phyloP scores from a whole-genome alignment of 805 yeast genomes.

The Candida silvicultrix region DNA sequence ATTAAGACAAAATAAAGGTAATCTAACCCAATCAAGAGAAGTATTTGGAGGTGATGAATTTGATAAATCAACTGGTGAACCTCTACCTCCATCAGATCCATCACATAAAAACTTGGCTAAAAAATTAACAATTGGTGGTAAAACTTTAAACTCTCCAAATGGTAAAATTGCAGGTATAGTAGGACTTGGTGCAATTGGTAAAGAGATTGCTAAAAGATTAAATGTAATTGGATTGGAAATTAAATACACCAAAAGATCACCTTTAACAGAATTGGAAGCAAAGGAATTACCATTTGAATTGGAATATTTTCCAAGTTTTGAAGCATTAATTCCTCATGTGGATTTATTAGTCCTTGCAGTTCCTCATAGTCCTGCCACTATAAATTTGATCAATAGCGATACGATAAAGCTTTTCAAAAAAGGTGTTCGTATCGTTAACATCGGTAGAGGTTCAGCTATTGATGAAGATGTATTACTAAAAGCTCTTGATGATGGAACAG shows the following conservation, averaged over 20 bases:
- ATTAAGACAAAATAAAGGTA: slow-evolving; percentile 30
- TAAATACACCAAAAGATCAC: slow-evolving; percentile 52
- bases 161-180: slow-evolving; percentile 56
- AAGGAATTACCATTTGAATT: slow-evolving; percentile 40
- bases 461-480: slow-evolving; percentile 59
- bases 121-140: slow-evolving; percentile 40
- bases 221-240: slow-evolving; percentile 57
- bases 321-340: slow-evolving; percentile 31
- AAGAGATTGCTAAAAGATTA: slow-evolving; percentile 52
- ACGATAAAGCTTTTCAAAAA: slow-evolving; percentile 40
- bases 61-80: slow-evolving; percentile 26
- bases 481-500: slow-evolving; percentile 53
- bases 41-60: slow-evolving; percentile 27
- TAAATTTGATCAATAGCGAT: slow-evolving; percentile 43
- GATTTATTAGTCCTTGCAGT: slow-evolving; percentile 62
- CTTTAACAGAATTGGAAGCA: slow-evolving; percentile 27
- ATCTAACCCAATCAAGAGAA: slow-evolving; percentile 42
- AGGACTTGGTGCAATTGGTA: slow-evolving; percentile 76
- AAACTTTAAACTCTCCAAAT: slow-evolving; percentile 42
- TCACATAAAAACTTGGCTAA: slow-evolving; percentile 32
- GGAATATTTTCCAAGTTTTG: slow-evolving; percentile 38
- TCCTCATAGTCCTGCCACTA: slow-evolving; percentile 58
- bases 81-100: slow-evolving; percentile 16
- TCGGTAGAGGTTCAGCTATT: slow-evolving; percentile 69
- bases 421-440: slow-evolving; percentile 61